phyloP scores from a whole-genome alignment of 2,329 filamentous ascomycete species.

The Penicillium brevicompactum region DNA sequence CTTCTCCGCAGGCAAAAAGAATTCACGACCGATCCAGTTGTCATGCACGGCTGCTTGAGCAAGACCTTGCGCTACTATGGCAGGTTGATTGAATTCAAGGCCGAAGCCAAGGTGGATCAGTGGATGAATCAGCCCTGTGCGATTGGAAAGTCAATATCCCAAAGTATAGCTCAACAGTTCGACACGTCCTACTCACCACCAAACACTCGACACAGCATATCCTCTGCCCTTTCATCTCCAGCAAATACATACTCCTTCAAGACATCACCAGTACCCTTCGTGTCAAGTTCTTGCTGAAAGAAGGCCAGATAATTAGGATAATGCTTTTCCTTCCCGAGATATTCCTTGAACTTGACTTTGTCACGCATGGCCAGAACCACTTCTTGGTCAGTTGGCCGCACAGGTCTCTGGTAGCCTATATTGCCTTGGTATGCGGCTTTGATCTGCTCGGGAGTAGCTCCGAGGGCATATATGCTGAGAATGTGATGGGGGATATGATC shows the following conservation, averaged over 20 bases:
- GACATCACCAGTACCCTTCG: slow-evolving; percentile 62
- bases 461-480: slow-evolving; percentile 74
- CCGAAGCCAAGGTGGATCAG: slow-evolving; percentile 85
- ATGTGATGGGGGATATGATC: slow-evolving; percentile 80
- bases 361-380: slow-evolving; percentile 61
- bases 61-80: slow-evolving; percentile 76
- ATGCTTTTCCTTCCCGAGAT: slow-evolving; percentile 64
- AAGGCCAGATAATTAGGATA: slow-evolving; percentile 77
- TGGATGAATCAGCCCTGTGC: slow-evolving; percentile 70
- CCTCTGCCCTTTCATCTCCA: slow-evolving; percentile 64
- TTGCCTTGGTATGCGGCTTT: slow-evolving; percentile 67
- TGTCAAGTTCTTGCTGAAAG: slow-evolving; percentile 73
- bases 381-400: slow-evolving; percentile 49
- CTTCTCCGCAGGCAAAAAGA: slow-evolving; percentile 51
- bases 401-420: slow-evolving; percentile 64
- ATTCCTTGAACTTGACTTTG: slow-evolving; percentile 57
- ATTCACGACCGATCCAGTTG: slow-evolving; percentile 52
- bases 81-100: slow-evolving; percentile 78
- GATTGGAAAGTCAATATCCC: background rate
- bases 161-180: too few relatives aligned
- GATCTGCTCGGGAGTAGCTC: slow-evolving; percentile 63
- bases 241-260: slow-evolving; percentile 70
- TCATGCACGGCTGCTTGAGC: slow-evolving; percentile 75
- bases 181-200: slow-evolving; percentile 49
- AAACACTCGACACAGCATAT: slow-evolving; percentile 69